Base-by-base conservation (phyloP, 352 stramenopile genomes). In the Pythium myriotylum region DNA sequence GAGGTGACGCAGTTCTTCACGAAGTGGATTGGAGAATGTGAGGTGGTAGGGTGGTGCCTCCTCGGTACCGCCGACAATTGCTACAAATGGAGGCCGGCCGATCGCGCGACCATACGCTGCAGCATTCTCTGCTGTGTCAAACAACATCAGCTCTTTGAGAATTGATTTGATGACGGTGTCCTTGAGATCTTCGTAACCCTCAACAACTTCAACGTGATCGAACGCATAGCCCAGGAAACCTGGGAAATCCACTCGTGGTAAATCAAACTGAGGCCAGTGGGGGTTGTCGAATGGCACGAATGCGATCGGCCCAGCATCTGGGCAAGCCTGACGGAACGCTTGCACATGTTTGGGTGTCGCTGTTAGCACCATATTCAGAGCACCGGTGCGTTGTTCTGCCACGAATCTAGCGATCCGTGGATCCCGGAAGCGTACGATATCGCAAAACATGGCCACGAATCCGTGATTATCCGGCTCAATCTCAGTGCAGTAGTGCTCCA, bases 391-490 rank as follows among this genome's bases (percentile, higher is more conserved):
- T 46, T 81, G 77, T 52, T 68, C 65, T 10, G 72, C 81, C 8
- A 92, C 79, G 16, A 86, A 85, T 2, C 73, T 69, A 10, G 72
- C 83, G 26, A 92, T 76, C 33, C 60, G 63, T 4, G 72, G 65
- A 35, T 92, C 74, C 1, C 57, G 69, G 48, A 93, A 91, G 68
- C 88, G 72, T 47, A 89, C 61, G 26, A 93, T 79, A 40, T 91
- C 79, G 50, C 81, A 88, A 41, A 91, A 91, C 77, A 91, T 90
- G 54, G 76, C 84, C 17, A 93, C 68, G 47, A 93, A 90, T 22
- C 78, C 80, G 50, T 89, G 72, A 33, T 88, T 63, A 1, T 32
- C 32, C 0, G 72, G 69, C 23, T 85, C 69, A 6, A 71, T 83
- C 26, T 54, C 51, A 1, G 60, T 62, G 48, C 77, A 88, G 62